Conservation (phyloP, 257 asterid genomes). For the Lycium barbarum region DNA sequence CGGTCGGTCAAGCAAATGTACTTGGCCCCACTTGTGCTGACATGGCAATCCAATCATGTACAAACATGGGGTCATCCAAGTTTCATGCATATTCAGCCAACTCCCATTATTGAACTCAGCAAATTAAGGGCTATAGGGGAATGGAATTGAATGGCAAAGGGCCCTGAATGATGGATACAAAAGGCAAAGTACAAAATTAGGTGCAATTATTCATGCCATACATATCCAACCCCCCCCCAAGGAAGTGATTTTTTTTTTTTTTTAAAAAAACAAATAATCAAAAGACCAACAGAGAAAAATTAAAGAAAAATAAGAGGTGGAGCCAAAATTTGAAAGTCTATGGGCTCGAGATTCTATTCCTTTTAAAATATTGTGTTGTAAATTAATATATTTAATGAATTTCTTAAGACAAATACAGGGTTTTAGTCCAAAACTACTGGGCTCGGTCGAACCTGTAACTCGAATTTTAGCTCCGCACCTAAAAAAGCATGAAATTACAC, state of each 20-base stretch:
- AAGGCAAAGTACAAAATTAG: slow-evolving; percentile 64
- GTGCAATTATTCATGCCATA: slow-evolving; percentile 62
- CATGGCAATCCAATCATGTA: slow-evolving; percentile 62
- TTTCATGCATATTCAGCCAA: slow-evolving; percentile 46
- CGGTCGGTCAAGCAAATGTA: slow-evolving; percentile 31
- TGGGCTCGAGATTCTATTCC: neutral
- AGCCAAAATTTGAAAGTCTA: neutral
- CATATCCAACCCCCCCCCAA: slow-evolving; percentile 51
- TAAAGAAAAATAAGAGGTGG: neutral
- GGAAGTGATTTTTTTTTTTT: slow-evolving; percentile 2
- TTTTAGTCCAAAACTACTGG: too few species aligned
- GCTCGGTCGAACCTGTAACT: too few species aligned
- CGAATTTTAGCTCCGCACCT: too few species aligned
- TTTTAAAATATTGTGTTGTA: neutral
- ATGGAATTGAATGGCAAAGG: slow-evolving; percentile 42
- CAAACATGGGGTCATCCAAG: slow-evolving; percentile 68
- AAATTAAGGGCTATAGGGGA: slow-evolving; percentile 20
- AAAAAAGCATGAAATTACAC: too few species aligned
- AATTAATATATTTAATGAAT: neutral
- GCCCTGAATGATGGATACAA: slow-evolving; percentile 65
- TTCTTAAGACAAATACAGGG: neutral
- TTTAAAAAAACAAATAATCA: neutral
- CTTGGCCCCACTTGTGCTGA: slow-evolving; percentile 39
- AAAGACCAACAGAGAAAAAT: slow-evolving; percentile 10
- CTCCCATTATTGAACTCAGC: slow-evolving; percentile 43